Evolutionary conservation across 1,284 basidiomycete genomes (phyloP).

Genomic region (Leccinum griseonigrum): DNA sequence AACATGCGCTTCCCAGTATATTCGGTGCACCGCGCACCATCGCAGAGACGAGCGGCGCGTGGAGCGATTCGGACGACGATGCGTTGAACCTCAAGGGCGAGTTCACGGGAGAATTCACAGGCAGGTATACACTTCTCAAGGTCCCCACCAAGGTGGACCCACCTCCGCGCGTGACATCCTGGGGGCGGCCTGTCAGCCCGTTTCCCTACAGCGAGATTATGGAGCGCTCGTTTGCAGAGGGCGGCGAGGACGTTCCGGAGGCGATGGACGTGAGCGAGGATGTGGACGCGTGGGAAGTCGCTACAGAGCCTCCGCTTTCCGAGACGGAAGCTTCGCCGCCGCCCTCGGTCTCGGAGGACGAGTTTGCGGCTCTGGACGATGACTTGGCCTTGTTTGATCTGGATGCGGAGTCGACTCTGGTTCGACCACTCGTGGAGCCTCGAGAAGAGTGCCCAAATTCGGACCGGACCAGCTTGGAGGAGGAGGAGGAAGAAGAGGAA

Average conservation of each 20-base stretch:
- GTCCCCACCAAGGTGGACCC: constrained; percentile 68
- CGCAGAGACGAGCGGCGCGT: constrained; percentile 19
- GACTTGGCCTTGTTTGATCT: constrained; percentile 20
- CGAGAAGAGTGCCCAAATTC: not conserved
- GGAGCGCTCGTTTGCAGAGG: constrained; percentile 24
- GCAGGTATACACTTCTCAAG: constrained; percentile 50
- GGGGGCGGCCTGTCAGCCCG: constrained; percentile 70
- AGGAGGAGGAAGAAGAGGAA: constrained; percentile 32
- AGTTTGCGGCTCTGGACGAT: constrained; percentile 17
- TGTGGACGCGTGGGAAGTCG: constrained; percentile 18
- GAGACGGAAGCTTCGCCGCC: constrained; percentile 20
- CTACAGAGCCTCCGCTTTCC: constrained; percentile 26
- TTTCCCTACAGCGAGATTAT: constrained; percentile 43
- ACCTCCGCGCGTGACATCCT: constrained; percentile 55
- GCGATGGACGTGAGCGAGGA: constrained; percentile 6
- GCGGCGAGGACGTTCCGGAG: constrained; percentile 1
- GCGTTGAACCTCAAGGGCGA: constrained; percentile 19
- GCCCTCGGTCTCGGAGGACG: constrained; percentile 18
- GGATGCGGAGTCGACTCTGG: constrained; percentile 18
- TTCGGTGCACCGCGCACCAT: constrained; percentile 30
- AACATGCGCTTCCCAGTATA: constrained; percentile 23
- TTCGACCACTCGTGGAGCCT: constrained; percentile 4
- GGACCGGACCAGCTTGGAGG: constrained; percentile 17
- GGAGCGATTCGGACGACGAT: constrained; percentile 38
- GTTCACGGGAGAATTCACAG: constrained; percentile 60